Conservation (phyloP, 495 filamentous ascomycete species). For the Xylaria cubensis region DNA sequence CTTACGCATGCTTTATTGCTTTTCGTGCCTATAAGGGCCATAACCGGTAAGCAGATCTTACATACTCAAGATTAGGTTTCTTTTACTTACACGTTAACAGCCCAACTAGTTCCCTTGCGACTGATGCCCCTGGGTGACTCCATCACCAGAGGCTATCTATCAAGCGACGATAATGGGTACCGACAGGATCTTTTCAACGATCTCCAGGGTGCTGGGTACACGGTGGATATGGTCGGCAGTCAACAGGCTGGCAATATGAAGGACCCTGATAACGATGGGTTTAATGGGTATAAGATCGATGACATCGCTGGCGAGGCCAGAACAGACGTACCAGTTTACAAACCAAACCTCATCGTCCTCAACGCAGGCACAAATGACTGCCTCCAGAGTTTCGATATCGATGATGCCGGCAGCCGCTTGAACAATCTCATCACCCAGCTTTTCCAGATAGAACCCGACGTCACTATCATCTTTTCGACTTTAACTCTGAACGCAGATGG, state of each 20-base stretch:
- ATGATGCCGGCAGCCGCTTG: neutral
- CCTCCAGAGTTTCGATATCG: neutral
- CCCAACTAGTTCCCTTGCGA: neutral
- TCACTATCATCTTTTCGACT: neutral
- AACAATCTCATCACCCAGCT: neutral
- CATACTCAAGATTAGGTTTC: neutral
- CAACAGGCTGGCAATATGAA: neutral
- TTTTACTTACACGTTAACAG: neutral
- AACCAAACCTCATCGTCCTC: neutral
- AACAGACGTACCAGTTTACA: neutral
- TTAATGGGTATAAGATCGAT: neutral
- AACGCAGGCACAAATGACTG: constrained; percentile 6
- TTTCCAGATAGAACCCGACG: neutral
- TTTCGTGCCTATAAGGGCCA: neutral
- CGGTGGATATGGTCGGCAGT: neutral
- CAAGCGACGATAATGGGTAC: neutral
- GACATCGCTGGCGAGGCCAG: neutral
- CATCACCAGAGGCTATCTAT: neutral
- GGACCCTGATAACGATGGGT: neutral
- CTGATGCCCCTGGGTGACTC: neutral
- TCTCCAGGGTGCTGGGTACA: neutral
- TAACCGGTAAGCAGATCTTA: neutral
- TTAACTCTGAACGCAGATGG: neutral
- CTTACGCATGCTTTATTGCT: neutral
- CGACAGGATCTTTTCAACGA: neutral